Percentiles rank a stretch among this genome's conserved stretches.
Conservation (phyloP, 116 monocot genomes). For the Zostera marina region DNA sequence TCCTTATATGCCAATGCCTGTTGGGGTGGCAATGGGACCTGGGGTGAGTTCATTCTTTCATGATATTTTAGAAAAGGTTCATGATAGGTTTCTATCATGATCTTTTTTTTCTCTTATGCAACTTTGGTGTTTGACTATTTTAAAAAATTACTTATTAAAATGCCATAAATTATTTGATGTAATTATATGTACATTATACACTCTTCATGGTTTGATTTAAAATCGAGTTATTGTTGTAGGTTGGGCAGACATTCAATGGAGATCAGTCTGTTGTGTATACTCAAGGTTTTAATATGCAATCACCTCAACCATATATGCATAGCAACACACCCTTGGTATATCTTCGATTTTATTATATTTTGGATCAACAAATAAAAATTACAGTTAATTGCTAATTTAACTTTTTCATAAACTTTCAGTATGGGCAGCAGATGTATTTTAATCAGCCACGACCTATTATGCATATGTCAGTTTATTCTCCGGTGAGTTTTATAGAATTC, state of each 20-base stretch:
- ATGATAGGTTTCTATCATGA: too few species aligned
- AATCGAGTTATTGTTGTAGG: constrained; percentile 4
- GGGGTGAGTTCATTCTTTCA: constrained; percentile 27
- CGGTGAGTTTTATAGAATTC: constrained; percentile 13
- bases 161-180: background rate
- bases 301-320: constrained; percentile 9
- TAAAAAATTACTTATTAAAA: background rate
- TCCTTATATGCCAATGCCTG: constrained; percentile 46
- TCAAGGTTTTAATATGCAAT: constrained; percentile 11
- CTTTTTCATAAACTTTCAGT: constrained; percentile 17
- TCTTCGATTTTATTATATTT: background rate
- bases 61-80: background rate
- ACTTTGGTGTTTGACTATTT: background rate
- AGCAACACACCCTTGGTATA: constrained; percentile 5
- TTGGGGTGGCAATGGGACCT: constrained; percentile 32
- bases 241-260: constrained; percentile 7
- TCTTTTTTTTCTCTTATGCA: background rate
- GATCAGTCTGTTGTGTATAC: constrained; percentile 6
- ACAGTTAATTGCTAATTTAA: background rate
- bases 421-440: constrained; percentile 48
- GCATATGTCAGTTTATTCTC: constrained; percentile 36
- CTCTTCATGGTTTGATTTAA: background rate
- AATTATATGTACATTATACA: background rate
- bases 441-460: constrained; percentile 44
- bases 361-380: background rate